Evolutionary conservation across 139 green algal species (phyloP), one percentile per base, ranked within the genome.

Genomic region (Chlamydomonas asymmetrica): DNA sequence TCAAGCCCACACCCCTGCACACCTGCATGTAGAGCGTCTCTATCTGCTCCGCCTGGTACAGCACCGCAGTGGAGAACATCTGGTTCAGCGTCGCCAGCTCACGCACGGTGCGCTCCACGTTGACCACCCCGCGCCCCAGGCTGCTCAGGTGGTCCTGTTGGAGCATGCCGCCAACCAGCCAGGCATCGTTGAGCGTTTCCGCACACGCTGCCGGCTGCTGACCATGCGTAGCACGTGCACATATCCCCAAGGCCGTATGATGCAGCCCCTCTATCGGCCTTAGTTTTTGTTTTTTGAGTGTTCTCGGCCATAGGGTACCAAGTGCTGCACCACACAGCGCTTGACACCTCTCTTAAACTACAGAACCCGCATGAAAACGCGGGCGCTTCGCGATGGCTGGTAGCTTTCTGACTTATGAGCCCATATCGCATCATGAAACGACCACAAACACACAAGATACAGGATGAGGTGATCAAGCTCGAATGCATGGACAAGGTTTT

Each of bases 1-100:
- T n/a, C n/a, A n/a, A n/a, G n/a, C n/a, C n/a, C n/a, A n/a, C n/a
- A n/a, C n/a, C n/a, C n/a, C n/a, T n/a, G n/a, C n/a, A n/a, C n/a
- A n/a, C n/a, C n/a, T 78, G 80, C 31, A 75, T 62, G 43, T 96
- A 97, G 31, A 96, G 84, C 37, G 80, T 35, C 87, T 95, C 92
- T 18, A 96, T 96, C 63, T 91, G 88, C 64, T 92, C 87, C 10
- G 89, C 82, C 78, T 95, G 91, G 40, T 88, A 68, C 52, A 92
- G 78, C 56, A 97, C 86, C 4, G 91, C 87, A 0, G 84, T 79
- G 32, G 71, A 88, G 61, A 90, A 93, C 84, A 94, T 91, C 64
- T 94, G 87, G 80, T 94, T 94, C 13, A 96, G 83, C 2, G 86
- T 87, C 4, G 92, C 85, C 27, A 96, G 88, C 57, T 96, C 88